Evolutionary conservation across 352 stramenopile genomes (phyloP).

Genomic region (Phytophthora foliorum): DNA sequence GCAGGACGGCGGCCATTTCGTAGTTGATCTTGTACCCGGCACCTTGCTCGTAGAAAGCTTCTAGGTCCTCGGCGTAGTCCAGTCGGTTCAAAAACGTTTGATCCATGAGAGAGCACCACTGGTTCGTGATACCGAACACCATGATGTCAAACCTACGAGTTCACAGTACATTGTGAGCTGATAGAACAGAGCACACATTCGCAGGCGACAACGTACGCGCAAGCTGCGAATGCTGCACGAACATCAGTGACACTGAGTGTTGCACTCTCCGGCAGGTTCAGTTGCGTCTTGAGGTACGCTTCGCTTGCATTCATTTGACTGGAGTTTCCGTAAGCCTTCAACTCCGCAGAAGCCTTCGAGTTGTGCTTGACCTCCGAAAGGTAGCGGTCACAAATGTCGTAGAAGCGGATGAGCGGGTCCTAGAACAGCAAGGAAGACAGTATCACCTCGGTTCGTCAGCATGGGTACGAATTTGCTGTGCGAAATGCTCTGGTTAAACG

Average conservation of each 20-base stretch:
- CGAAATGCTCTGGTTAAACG: not conserved
- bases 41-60: conserved; percentile 75
- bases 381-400: conserved; percentile 71
- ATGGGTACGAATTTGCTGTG: not conserved
- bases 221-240: conserved; percentile 57
- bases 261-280: conserved; percentile 43
- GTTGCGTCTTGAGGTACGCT: conserved; percentile 38
- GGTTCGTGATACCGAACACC: conserved; percentile 51
- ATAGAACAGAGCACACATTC: not conserved
- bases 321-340: conserved; percentile 44
- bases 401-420: conserved; percentile 76
- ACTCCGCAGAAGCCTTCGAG: conserved; percentile 47
- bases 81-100: conserved; percentile 48
- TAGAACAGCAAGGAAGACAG: conserved; percentile 14
- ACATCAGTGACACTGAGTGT: conserved; percentile 28
- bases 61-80: conserved; percentile 76
- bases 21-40: conserved; percentile 77
- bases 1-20: conserved; percentile 74
- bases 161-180: conserved; percentile 31
- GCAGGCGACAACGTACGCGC: conserved; percentile 45
- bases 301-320: conserved; percentile 45
- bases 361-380: conserved; percentile 59
- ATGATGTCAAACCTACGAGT: conserved; percentile 52
- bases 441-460: not conserved
- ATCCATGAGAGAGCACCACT: conserved; percentile 76